A percentile compares a stretch with the other conserved stretches of the same genome.
Conservation (phyloP, 805 yeast genomes). For the Myxozyma geophila region DNA sequence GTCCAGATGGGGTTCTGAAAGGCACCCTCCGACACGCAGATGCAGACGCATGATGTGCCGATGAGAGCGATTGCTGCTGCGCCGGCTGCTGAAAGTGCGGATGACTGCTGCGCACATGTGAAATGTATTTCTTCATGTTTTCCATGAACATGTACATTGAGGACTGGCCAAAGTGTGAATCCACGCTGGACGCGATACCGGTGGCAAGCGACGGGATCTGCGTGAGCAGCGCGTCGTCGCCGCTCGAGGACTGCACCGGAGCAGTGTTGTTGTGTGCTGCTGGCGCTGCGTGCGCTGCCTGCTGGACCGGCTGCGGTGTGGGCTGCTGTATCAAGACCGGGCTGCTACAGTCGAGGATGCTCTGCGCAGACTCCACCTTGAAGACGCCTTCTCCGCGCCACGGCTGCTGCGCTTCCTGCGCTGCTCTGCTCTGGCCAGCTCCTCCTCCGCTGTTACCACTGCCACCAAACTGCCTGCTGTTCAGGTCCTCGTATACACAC, state of each 20-base stretch:
- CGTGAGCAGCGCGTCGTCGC: conserved; percentile 3
- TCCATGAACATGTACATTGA: conserved; percentile 5
- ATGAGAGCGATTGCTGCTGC: neutral
- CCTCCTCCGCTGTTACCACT: neutral
- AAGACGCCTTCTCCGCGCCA: too few relatives aligned
- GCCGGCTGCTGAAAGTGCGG: neutral
- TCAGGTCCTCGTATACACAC: neutral
- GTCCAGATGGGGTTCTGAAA: neutral
- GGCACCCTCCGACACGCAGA: neutral
- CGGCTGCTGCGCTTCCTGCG: too few relatives aligned
- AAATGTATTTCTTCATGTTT: conserved; percentile 2
- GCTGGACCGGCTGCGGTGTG: neutral
- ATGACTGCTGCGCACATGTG: neutral
- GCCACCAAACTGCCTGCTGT: neutral
- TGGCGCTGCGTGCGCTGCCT: neutral
- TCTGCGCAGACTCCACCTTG: too few relatives aligned
- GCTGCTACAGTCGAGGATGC: too few relatives aligned
- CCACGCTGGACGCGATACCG: neutral
- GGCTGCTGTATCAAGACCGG: too few relatives aligned
- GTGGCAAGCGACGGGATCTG: neutral
- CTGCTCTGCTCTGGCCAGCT: neutral
- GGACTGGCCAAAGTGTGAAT: conserved; percentile 4
- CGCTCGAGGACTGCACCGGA: neutral
- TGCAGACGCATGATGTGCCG: neutral
- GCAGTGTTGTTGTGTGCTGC: neutral